A percentile compares a stretch with the other conserved stretches of the same genome.
phyloP scores from a whole-genome alignment of 768 basidiomycete genomes.

The Lactifluus subvellereus region DNA sequence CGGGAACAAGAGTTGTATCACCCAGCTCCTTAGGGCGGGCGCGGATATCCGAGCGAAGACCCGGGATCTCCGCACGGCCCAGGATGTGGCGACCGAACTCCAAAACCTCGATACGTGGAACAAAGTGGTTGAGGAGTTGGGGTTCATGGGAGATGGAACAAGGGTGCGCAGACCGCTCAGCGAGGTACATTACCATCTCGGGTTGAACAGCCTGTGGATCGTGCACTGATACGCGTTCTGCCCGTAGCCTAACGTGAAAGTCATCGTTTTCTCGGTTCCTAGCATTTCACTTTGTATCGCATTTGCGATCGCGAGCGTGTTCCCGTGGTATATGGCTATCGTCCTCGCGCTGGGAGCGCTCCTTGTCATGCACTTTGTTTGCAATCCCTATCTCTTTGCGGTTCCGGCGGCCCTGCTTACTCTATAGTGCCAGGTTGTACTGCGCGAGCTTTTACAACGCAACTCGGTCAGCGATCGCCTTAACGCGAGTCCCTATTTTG shows the following conservation, averaged over 20 bases:
- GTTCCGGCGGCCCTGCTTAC: background rate
- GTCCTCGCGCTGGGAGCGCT: background rate
- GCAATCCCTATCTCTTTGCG: background rate
- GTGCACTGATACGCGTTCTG: background rate
- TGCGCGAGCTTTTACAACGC: background rate
- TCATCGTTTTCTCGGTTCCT: background rate
- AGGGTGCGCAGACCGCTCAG: constrained; percentile 59
- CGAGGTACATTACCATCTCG: constrained; percentile 44
- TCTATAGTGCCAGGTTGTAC: background rate
- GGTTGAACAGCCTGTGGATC: background rate
- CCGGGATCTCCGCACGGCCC: constrained; percentile 71
- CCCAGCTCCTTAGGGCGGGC: constrained; percentile 76
- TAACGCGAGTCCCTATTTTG: background rate
- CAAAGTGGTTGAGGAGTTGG: constrained; percentile 77
- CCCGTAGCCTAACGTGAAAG: constrained; percentile 2
- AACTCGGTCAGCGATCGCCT: background rate
- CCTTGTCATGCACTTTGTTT: background rate
- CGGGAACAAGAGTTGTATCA: constrained; percentile 79
- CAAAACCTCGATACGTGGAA: constrained; percentile 77
- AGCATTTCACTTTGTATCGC: background rate
- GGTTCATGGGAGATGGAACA: constrained; percentile 66
- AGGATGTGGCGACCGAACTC: constrained; percentile 88
- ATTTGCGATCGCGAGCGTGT: background rate
- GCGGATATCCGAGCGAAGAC: constrained; percentile 78
- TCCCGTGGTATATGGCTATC: constrained; percentile 10